Base-by-base conservation (phyloP, 2,329 filamentous ascomycete species). In the Penicillium brasilianum region DNA sequence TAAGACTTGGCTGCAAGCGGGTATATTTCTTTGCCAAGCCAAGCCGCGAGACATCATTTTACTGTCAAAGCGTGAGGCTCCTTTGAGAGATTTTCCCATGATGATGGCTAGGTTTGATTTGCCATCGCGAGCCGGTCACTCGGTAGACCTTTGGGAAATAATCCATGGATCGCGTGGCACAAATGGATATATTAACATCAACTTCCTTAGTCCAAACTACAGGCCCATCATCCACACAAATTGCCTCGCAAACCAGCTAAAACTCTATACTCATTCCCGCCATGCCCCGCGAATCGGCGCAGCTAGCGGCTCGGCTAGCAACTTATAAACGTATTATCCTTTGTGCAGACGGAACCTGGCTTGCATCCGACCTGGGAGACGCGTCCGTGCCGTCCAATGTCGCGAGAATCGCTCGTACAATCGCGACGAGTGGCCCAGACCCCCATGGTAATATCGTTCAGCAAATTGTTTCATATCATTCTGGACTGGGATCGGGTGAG, bases 401-500 rank as follows among this genome's bases (percentile, higher is more conserved):
- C 54, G 51, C 51, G 57, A 55, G 43, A 25, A 59, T 55, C 13
- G 51, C 57, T 55, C 57, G 51, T 22, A 36, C 41, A n/a, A 39
- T 59, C 22, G 57, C 57, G 20, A 43, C 30, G 2, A 55, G 32
- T 50, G 57, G 57, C 30, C 41, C 44, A 22, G 51, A 54, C 32
- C 10, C 41, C 20, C 10, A 59, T 49, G 54, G 44, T 10, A 37
- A 49, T 7, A 49, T 57, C 34, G 43, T 57, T 25, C 52, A 43
- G 43, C 58, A 56, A 46, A 52, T 51, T 52, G 52, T 60, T 28
- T 56, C 44, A 20, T 60, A 60, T 30, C 36, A 60, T 41, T 60
- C 52, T 25, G 53, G 52, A 44, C 44, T 60, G 37, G 53, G 58
- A 60, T 39, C 52, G 34, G 54, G 43, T 37, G 44, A 57, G 54